These are phyloP conservation scores for Sicyos baderoa DNA, from an alignment of 306 rosid genomes.

Conservation along the genomic window DNA sequence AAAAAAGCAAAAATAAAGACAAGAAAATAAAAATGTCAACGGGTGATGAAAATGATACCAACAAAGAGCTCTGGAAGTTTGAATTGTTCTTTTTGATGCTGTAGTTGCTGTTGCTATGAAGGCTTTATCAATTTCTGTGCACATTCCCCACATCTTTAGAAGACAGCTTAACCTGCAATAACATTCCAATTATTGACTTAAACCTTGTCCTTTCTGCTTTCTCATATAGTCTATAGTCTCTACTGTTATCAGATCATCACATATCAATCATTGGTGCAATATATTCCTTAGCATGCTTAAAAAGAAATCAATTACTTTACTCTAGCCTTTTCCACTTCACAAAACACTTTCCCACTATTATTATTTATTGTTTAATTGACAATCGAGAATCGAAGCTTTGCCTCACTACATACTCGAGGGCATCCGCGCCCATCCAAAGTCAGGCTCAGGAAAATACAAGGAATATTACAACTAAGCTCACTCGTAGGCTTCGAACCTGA, in stretches of 20 bases:
- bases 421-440: too few species aligned
- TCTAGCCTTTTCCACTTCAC: not conserved
- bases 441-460: not conserved
- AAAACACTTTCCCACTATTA: too few species aligned
- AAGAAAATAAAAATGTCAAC: conserved; percentile 54
- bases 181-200: conserved; percentile 23
- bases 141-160: conserved; percentile 37
- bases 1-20: not conserved
- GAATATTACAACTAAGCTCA: too few species aligned
- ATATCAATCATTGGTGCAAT: conserved; percentile 10
- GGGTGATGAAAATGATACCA: conserved; percentile 42
- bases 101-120: conserved; percentile 28
- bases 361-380: too few species aligned
- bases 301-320: conserved; percentile 5
- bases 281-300: conserved; percentile 12
- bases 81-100: conserved; percentile 35
- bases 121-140: conserved; percentile 86
- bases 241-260: too few species aligned
- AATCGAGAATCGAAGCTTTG: too few species aligned
- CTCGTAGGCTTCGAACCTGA: too few species aligned
- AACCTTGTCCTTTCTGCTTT: conserved; percentile 16
- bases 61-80: conserved; percentile 34
- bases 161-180: conserved; percentile 26
- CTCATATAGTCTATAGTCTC: conserved; percentile 4
- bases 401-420: too few species aligned